A percentile compares a stretch with the other conserved stretches of the same genome.
phyloP scores from a whole-genome alignment of 208 protist species.

The Acanthamoeba triangularis region DNA sequence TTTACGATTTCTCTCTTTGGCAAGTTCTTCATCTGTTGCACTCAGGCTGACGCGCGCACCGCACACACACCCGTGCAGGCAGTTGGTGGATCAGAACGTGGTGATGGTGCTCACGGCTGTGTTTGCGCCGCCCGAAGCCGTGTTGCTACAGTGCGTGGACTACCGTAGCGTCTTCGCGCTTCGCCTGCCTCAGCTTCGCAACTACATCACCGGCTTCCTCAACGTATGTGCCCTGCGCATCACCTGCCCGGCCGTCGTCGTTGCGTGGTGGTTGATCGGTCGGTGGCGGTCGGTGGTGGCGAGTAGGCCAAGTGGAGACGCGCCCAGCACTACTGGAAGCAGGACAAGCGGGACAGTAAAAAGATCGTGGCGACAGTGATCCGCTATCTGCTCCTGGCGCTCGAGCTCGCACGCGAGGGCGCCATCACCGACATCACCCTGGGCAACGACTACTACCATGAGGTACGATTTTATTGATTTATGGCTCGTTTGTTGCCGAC shows the following conservation, averaged over 20 bases:
- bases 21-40: no score
- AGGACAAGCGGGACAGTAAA: slow-evolving; percentile 67
- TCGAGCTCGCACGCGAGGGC: neutral
- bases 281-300: neutral
- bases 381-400: slow-evolving; percentile 32
- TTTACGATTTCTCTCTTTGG: neutral
- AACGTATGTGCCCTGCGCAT: neutral
- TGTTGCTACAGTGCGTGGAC: slow-evolving; percentile 1
- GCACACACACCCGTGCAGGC: neutral
- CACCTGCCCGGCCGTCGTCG: neutral
- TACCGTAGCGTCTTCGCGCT: neutral
- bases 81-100: slow-evolving; percentile 26
- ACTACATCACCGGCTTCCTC: slow-evolving; percentile 54
- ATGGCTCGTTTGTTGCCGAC: neutral
- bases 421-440: slow-evolving; percentile 5
- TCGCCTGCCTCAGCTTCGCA: neutral
- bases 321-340: slow-evolving; percentile 59
- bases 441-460: slow-evolving; percentile 41
- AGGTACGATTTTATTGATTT: neutral
- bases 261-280: neutral
- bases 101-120: slow-evolving; percentile 46
- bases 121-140: slow-evolving; percentile 12
- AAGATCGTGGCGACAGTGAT: slow-evolving; percentile 3
- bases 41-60: neutral
- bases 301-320: slow-evolving; percentile 45